These are phyloP conservation scores for Deinandra increscens DNA, from an alignment of 129 eudicot genomes.

Conservation along the genomic window DNA sequence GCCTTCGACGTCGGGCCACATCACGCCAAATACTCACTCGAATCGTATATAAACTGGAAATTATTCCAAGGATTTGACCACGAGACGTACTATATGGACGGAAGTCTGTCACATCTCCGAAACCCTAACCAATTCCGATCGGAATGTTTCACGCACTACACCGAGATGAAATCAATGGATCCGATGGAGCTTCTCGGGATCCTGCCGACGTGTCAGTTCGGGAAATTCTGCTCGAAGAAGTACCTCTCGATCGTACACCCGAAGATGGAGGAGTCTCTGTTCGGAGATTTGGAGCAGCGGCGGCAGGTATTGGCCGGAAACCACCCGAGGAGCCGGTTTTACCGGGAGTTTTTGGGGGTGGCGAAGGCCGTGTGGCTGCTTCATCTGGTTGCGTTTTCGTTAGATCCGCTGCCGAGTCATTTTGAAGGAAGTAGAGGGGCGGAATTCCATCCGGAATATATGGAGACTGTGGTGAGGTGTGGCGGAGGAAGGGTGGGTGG, in stretches of 20 bases:
- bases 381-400: slow-evolving; percentile 81
- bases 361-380: slow-evolving; percentile 88
- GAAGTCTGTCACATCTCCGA: slow-evolving; percentile 57
- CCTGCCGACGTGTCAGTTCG: slow-evolving; percentile 73
- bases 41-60: slow-evolving; percentile 73
- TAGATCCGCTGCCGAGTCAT: slow-evolving; percentile 86
- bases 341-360: slow-evolving; percentile 66
- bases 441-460: slow-evolving; percentile 72
- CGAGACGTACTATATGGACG: slow-evolving; percentile 93
- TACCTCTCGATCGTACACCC: slow-evolving; percentile 84
- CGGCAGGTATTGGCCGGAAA: slow-evolving; percentile 71
- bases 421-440: slow-evolving; percentile 83
- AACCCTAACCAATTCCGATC: slow-evolving; percentile 74
- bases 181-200: slow-evolving; percentile 77
- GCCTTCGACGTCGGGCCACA: slow-evolving; percentile 43
- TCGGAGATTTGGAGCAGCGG: slow-evolving; percentile 85
- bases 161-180: slow-evolving; percentile 93
- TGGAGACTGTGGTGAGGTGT: slow-evolving; percentile 85
- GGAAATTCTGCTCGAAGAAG: slow-evolving; percentile 75
- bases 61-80: slow-evolving; percentile 91
- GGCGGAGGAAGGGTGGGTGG: slow-evolving; percentile 47
- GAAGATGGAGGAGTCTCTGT: slow-evolving; percentile 94
- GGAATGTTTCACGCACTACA: slow-evolving; percentile 75
- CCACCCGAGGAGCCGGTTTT: slow-evolving; percentile 89
- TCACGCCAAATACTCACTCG: slow-evolving; percentile 77